These are phyloP conservation scores for Aurantiochytrium sp. DNA, from an alignment of 108 stramenopile species.

Conservation along the genomic window DNA sequence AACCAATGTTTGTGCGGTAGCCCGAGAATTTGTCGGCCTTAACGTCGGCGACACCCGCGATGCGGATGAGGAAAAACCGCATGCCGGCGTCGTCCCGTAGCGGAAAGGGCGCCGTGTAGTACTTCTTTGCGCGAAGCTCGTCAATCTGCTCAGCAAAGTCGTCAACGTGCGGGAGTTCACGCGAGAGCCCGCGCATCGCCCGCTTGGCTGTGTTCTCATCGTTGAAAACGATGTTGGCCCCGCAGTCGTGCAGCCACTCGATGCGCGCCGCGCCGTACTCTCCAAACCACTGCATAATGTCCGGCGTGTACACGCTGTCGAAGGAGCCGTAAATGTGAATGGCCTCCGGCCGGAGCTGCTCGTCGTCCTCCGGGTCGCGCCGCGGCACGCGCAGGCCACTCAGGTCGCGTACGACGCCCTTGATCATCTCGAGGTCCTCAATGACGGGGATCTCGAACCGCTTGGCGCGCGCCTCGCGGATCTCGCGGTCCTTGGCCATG, in stretches of 20 bases:
- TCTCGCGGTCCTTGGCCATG: background rate
- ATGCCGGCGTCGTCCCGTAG: background rate
- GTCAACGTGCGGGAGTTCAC: background rate
- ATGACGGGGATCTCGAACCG: conserved; percentile 18
- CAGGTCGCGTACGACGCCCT: background rate
- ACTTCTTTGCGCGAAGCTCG: background rate
- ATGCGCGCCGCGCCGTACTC: conserved; percentile 21
- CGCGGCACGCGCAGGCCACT: background rate
- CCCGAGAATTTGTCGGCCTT: background rate
- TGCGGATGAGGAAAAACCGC: conserved; percentile 1
- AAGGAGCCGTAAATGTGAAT: background rate
- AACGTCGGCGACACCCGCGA: background rate
- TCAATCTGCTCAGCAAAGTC: conserved; percentile 8
- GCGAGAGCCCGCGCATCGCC: background rate
- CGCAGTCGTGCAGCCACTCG: conserved; percentile 15
- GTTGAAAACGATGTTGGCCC: conserved; percentile 5
- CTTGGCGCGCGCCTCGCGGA: background rate
- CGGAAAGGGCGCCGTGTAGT: background rate
- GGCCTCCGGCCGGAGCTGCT: background rate
- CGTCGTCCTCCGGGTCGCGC: background rate
- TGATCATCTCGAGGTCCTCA: background rate
- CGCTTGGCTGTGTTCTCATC: background rate
- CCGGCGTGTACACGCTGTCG: background rate
- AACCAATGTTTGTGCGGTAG: background rate
- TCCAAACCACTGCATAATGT: conserved; percentile 12